Evolutionary conservation across 768 basidiomycete genomes (phyloP), one percentile per base, ranked within the genome.

Genomic region (Xerocomellus amylosporus): DNA sequence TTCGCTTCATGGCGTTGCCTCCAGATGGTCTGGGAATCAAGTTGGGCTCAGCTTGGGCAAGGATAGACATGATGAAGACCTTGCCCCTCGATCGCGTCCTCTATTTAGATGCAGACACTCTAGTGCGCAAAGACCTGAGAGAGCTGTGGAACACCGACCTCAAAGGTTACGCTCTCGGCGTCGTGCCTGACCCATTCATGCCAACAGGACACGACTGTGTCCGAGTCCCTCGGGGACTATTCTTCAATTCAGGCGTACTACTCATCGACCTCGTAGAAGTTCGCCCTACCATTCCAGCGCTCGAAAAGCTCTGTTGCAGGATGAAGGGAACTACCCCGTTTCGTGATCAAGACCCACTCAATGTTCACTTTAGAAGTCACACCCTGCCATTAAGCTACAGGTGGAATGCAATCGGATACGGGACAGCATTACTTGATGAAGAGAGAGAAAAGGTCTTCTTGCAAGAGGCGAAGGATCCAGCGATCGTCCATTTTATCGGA

Each of bases 361-460:
- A 80, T 55, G 60, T 55, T 20, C 70, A 74, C 61, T 81, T 81
- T 60, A 61, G 55, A 17, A 68, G 56, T 14, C 61, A 71, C 19
- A 81, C 77, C 77, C 49, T 57, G 9, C 54, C 67, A 24, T 52
- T 82, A 7, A 59, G 63, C 46, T 61, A 79, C 28, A 59, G 49
- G 33, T 82, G 79, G 79, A 82, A 82, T 55, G 80, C 79, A 4
- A 77, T 79, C 47, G 80, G 80, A 6, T 63, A 79, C 15, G 78
- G 77, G 8, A 77, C 77, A 4, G 12, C 3, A 8, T 12, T 81
- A 80, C 56, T 77, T 74, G 12, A 58, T 67, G 4, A 75, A 77
- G 33, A 67, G 79, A 45, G 60, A 70, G 10, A 14, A 3, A 39
- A 26, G 7, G 49, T 75, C 8, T 52, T 63, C 26, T 56, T 77